Percentiles rank a stretch among this genome's conserved stretches.
phyloP scores from a whole-genome alignment of 768 basidiomycete species.

The Boletellus ananas region DNA sequence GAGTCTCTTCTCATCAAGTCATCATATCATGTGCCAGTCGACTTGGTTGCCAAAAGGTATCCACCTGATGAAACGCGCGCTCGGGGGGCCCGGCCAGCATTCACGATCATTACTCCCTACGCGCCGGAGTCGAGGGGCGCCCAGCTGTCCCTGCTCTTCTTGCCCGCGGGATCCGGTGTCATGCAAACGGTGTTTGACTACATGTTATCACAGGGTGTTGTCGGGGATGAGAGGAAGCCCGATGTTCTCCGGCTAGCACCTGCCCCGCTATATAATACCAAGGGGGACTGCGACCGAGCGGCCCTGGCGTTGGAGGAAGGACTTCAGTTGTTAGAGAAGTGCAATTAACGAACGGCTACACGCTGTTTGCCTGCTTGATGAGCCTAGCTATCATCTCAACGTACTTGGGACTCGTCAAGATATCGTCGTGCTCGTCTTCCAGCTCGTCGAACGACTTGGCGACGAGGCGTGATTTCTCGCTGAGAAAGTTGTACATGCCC shows the following conservation, averaged over 20 bases:
- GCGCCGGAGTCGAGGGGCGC: constrained; percentile 69
- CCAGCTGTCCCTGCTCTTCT: constrained; percentile 83
- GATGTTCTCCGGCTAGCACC: constrained; percentile 91
- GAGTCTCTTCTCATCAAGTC: constrained; percentile 61
- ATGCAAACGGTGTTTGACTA: constrained; percentile 70
- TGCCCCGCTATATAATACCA: constrained; percentile 80
- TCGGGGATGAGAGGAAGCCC: constrained; percentile 90
- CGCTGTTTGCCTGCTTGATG: constrained; percentile 21
- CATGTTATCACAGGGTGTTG: constrained; percentile 67
- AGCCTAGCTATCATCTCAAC: constrained; percentile 44
- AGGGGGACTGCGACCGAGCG: constrained; percentile 71
- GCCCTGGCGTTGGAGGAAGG: constrained; percentile 61
- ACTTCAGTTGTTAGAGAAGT: constrained; percentile 33
- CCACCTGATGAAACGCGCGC: constrained; percentile 17
- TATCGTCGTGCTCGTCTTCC: constrained; percentile 50
- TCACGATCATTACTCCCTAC: constrained; percentile 91
- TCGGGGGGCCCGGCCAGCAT: constrained; percentile 38
- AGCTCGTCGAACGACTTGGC: constrained; percentile 39
- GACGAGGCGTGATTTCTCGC: constrained; percentile 25
- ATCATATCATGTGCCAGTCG: constrained; percentile 55
- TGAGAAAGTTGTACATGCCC: constrained; percentile 55
- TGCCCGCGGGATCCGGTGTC: constrained; percentile 49
- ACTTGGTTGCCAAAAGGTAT: constrained; percentile 31
- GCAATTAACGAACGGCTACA: constrained; percentile 6
- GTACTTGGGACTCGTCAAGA: constrained; percentile 43